phyloP scores from a whole-genome alignment of 441 rosid genomes.

The Populus hybrid region DNA sequence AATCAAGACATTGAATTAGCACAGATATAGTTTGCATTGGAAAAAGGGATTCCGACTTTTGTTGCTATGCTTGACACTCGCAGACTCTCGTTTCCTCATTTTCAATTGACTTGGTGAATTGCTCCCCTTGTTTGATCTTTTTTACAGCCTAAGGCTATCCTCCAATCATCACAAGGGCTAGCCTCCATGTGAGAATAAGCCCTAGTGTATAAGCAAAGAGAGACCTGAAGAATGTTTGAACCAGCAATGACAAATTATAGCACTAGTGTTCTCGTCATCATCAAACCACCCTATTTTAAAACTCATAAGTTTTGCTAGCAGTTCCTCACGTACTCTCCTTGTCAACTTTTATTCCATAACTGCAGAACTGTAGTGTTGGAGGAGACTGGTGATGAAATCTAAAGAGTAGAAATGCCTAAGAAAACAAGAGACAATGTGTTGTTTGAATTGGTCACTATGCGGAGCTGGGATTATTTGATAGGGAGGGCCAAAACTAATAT shows the following conservation, averaged over 20 bases:
- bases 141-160: slow-evolving; percentile 82
- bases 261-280: slow-evolving; percentile 62
- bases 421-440: slow-evolving; percentile 42
- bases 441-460: no score
- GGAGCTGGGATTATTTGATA: no score
- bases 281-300: slow-evolving; percentile 69
- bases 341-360: slow-evolving; percentile 68
- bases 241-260: slow-evolving; percentile 56
- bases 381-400: slow-evolving; percentile 44
- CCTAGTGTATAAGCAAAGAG: slow-evolving; percentile 43
- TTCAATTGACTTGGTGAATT: slow-evolving; percentile 83
- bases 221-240: slow-evolving; percentile 57
- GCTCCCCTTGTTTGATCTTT: slow-evolving; percentile 86
- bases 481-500: no score
- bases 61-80: slow-evolving; percentile 98
- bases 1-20: slow-evolving; percentile 12
- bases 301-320: slow-evolving; percentile 53
- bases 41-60: slow-evolving; percentile 95
- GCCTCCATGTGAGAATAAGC: slow-evolving; percentile 53
- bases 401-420: slow-evolving; percentile 51
- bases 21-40: slow-evolving; percentile 84
- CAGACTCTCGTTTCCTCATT: slow-evolving; percentile 86
- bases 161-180: slow-evolving; percentile 54
- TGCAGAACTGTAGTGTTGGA: slow-evolving; percentile 62
- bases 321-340: slow-evolving; percentile 52